Evolutionary conservation across 2,329 filamentous ascomycete species (phyloP), one percentile per base, ranked within the genome.

Genomic region (Sordariomycetes sp.): DNA sequence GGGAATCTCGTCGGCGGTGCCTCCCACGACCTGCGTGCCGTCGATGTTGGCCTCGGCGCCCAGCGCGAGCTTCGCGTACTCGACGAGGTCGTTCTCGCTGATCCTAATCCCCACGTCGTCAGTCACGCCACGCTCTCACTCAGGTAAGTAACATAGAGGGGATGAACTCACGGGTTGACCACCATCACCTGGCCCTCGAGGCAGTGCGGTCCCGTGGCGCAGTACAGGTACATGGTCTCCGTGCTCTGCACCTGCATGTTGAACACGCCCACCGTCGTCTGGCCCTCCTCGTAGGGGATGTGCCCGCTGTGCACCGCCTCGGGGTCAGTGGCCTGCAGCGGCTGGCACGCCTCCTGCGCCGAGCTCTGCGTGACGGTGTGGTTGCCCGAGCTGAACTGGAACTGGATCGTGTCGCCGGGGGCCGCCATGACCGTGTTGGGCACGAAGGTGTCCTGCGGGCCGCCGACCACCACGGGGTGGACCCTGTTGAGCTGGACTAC

Each of bases 171-270:
- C 72, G 74, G 73, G 59, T 81, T 81, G 46, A 81, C 72, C 6
- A 78, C 71, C 68, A 78, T 73, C 32, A 77, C 72, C 70, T 80
- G 79, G 8, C 78, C 78, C 10, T 64, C 65, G 63, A 79, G 74
- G 53, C 79, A 81, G 59, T 81, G 78, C 3, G 72, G 73, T 0
- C 68, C 72, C 2, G 74, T 74, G 0, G 77, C 75, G 59, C 78
- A 81, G 65, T 80, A 81, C 35, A 78, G 61, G 65, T 77, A 81
- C 59, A 80, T 73, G 6, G 77, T 70, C 2, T 74, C 69, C 0
- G 72, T 70, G 59, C 69, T 71, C 32, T 71, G 72, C 20, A 81
- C 65, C 12, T 71, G 69, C 64, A 81, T 71, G 59, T 71, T 76
- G 63, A 79, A 81, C 1, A 72, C 75, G 0, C 73, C 73, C 7